Evolutionary conservation across 73 alveolate genomes (phyloP).

Genomic region (Durusdinium trenchii): DNA sequence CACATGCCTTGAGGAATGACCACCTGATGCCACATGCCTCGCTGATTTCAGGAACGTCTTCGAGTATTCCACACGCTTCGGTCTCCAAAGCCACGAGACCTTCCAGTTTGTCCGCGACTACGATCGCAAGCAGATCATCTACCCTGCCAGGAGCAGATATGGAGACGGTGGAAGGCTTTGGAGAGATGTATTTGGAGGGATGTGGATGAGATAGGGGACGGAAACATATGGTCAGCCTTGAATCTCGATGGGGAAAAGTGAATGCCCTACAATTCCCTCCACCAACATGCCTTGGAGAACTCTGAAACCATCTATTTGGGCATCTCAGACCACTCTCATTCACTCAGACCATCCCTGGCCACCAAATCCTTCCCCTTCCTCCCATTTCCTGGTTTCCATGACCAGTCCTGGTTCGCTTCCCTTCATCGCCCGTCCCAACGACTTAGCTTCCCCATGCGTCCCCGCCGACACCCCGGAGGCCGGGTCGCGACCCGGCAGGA

Average conservation of each 20-base stretch:
- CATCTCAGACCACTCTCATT: not conserved
- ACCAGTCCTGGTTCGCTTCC: too few relatives aligned
- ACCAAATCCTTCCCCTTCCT: not conserved
- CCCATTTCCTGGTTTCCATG: not conserved
- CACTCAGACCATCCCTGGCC: not conserved
- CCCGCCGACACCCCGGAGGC: too few relatives aligned
- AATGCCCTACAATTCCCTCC: not conserved
- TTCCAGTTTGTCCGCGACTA: conserved; percentile 71
- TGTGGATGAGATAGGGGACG: not conserved
- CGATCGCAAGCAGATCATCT: conserved; percentile 59
- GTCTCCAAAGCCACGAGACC: conserved; percentile 61
- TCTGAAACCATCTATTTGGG: not conserved
- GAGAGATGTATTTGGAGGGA: not conserved
- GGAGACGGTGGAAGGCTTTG: too few relatives aligned
- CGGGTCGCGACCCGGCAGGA: too few relatives aligned
- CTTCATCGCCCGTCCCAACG: too few relatives aligned
- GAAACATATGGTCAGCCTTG: not conserved
- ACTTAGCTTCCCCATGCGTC: too few relatives aligned
- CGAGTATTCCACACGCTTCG: conserved; percentile 79
- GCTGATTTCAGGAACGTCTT: conserved; percentile 38
- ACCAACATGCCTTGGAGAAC: not conserved
- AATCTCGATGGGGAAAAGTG: not conserved
- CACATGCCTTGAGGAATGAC: too few relatives aligned
- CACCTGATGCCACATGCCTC: too few relatives aligned
- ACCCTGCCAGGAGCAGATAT: conserved; percentile 49